These are phyloP conservation scores for Pseudogymnoascus sp. DNA, from an alignment of 2,329 filamentous ascomycete species.

Conservation along the genomic window DNA sequence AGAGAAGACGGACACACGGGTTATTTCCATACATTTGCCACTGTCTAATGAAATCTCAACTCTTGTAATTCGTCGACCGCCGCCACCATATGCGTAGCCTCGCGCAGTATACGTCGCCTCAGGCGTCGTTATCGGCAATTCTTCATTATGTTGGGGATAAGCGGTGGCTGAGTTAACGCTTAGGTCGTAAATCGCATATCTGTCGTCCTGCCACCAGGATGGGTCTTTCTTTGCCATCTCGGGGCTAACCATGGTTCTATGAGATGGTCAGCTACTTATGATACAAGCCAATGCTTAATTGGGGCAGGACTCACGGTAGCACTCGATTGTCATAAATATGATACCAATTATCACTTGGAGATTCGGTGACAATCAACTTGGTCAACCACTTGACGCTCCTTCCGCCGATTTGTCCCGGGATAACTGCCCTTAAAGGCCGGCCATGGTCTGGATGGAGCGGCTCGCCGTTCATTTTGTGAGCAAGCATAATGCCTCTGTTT, in stretches of 20 bases:
- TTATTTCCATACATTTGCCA: slow-evolving; percentile 46
- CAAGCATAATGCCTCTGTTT: slow-evolving; percentile 76
- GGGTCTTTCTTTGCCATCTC: slow-evolving; percentile 68
- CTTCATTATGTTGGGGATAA: slow-evolving; percentile 72
- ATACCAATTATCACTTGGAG: slow-evolving; percentile 88
- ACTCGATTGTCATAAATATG: slow-evolving; percentile 92
- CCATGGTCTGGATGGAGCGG: slow-evolving; percentile 75
- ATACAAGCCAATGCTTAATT: too few relatives aligned
- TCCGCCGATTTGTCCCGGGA: slow-evolving; percentile 87
- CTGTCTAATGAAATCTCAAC: slow-evolving; percentile 79
- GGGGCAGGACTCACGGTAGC: slow-evolving; percentile 43
- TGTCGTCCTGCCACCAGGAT: slow-evolving; percentile 78
- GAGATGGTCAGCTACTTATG: background rate
- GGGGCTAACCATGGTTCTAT: slow-evolving; percentile 65
- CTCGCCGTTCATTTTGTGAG: slow-evolving; percentile 87
- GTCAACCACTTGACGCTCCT: slow-evolving; percentile 91
- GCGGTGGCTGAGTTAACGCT: slow-evolving; percentile 79
- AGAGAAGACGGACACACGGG: background rate
- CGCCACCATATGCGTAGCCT: slow-evolving; percentile 85
- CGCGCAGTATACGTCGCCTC: slow-evolving; percentile 54
- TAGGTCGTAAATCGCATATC: slow-evolving; percentile 88
- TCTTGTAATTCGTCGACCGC: slow-evolving; percentile 73
- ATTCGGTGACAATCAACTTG: slow-evolving; percentile 66
- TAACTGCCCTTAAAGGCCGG: slow-evolving; percentile 70
- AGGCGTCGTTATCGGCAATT: slow-evolving; percentile 42